These are phyloP conservation scores for Ceratocystis cubensis DNA, from an alignment of 2,329 filamentous ascomycete species.

Conservation along the genomic window DNA sequence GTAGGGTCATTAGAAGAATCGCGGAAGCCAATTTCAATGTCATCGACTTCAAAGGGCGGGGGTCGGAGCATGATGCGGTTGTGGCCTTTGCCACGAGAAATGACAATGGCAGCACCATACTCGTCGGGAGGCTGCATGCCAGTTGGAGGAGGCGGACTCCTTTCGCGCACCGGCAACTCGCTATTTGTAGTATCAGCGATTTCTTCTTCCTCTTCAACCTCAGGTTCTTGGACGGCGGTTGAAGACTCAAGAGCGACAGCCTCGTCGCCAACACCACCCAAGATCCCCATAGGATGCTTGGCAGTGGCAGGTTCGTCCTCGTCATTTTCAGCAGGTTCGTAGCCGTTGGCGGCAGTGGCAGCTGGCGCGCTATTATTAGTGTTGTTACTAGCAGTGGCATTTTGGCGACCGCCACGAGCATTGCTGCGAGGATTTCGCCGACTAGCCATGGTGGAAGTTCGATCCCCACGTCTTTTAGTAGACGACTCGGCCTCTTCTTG, in stretches of 20 bases:
- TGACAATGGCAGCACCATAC: conserved; percentile 39
- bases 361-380: conserved; percentile 19
- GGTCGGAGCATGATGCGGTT: conserved; percentile 43
- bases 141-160: conserved; percentile 31
- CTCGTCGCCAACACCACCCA: conserved; percentile 24
- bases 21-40: conserved; percentile 46
- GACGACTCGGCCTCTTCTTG: conserved; percentile 13
- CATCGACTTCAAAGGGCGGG: conserved; percentile 36
- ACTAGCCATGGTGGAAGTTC: conserved; percentile 26
- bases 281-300: conserved; percentile 27
- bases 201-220: conserved; percentile 18
- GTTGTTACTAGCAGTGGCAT: conserved; percentile 24
- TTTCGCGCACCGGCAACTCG: conserved; percentile 29
- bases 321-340: conserved; percentile 22
- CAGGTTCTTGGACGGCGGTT: conserved; percentile 19
- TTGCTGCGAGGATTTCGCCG: conserved; percentile 34
- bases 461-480: conserved; percentile 19
- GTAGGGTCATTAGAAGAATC: conserved; percentile 45
- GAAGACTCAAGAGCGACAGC: conserved; percentile 19
- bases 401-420: conserved; percentile 21
- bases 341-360: conserved; percentile 14
- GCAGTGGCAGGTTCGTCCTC: conserved; percentile 19
- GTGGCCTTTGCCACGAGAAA: conserved; percentile 33
- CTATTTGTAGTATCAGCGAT: conserved; percentile 5
- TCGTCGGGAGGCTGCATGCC: conserved; percentile 38